phyloP scores from a whole-genome alignment of 2,329 filamentous ascomycete genomes.

The Alternaria infectoria region DNA sequence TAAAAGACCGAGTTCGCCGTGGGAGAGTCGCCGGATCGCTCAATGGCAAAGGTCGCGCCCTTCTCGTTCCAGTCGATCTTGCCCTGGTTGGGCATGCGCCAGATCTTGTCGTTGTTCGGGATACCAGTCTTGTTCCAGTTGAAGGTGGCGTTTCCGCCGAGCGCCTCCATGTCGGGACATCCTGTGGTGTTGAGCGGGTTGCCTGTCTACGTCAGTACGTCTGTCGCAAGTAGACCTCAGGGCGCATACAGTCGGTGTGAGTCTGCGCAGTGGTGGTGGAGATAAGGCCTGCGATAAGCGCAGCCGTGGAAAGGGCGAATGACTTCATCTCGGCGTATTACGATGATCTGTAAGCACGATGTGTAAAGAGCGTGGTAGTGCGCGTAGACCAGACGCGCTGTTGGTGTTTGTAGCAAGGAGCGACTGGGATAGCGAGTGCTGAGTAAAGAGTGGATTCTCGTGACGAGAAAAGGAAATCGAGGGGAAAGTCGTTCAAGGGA shows the following conservation, averaged over 20 bases:
- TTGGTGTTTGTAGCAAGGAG: conserved; percentile 26
- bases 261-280: conserved; percentile 72
- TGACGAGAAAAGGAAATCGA: conserved; percentile 25
- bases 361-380: conserved; percentile 38
- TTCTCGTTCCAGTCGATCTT: conserved; percentile 65
- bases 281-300: conserved; percentile 44
- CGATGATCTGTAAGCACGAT: conserved; percentile 8
- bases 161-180: conserved; percentile 74
- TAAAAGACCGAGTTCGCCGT: conserved; percentile 71
- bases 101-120: conserved; percentile 53
- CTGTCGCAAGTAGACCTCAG: neutral
- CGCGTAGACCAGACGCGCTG: conserved; percentile 47
- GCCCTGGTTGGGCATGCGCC: conserved; percentile 71
- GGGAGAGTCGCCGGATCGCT: conserved; percentile 73
- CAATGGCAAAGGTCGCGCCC: conserved; percentile 76
- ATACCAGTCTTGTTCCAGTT: conserved; percentile 61
- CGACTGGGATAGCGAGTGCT: conserved; percentile 20
- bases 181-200: conserved; percentile 72
- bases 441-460: conserved; percentile 40
- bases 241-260: conserved; percentile 62
- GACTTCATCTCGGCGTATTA: conserved; percentile 35
- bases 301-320: conserved; percentile 44
- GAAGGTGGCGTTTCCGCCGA: conserved; percentile 64
- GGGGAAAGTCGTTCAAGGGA: conserved; percentile 23
- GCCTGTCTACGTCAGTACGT: conserved; percentile 47